A percentile compares a stretch with the other conserved stretches of the same genome.
These are phyloP conservation scores for Rutstroemia sp. DNA, from an alignment of 2,329 filamentous ascomycete species.

Conservation along the genomic window DNA sequence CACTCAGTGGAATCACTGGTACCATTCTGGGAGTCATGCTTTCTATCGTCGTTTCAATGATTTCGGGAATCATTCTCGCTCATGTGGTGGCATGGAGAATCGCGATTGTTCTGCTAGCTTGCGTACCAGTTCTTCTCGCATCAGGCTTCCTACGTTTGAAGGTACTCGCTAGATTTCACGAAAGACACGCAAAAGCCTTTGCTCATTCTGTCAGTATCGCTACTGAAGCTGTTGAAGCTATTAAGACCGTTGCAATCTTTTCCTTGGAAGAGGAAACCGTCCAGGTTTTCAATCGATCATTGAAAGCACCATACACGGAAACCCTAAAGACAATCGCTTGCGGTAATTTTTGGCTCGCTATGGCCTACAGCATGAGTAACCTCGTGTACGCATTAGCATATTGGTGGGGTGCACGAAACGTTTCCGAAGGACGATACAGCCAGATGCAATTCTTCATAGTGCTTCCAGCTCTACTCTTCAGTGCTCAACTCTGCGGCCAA, in stretches of 20 bases:
- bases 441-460: slow-evolving; percentile 68
- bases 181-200: slow-evolving; percentile 1
- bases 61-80: slow-evolving; percentile 59
- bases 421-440: slow-evolving; percentile 55
- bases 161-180: background rate
- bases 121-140: slow-evolving; percentile 33
- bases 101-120: slow-evolving; percentile 63
- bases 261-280: slow-evolving; percentile 48
- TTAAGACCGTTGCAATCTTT: slow-evolving; percentile 52
- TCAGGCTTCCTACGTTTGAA: background rate
- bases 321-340: slow-evolving; percentile 34
- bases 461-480: slow-evolving; percentile 61
- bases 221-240: slow-evolving; percentile 54
- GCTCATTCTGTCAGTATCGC: background rate
- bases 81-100: slow-evolving; percentile 71
- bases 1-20: slow-evolving; percentile 60
- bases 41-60: slow-evolving; percentile 59
- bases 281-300: slow-evolving; percentile 44
- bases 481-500: slow-evolving; percentile 65
- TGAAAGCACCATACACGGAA: slow-evolving; percentile 45
- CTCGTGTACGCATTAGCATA: slow-evolving; percentile 69
- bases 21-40: slow-evolving; percentile 63
- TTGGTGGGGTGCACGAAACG: slow-evolving; percentile 71
- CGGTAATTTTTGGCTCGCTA: slow-evolving; percentile 48
- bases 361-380: slow-evolving; percentile 53